Conservation (phyloP, 1,284 basidiomycete species). For the Fistulina hepatica region DNA sequence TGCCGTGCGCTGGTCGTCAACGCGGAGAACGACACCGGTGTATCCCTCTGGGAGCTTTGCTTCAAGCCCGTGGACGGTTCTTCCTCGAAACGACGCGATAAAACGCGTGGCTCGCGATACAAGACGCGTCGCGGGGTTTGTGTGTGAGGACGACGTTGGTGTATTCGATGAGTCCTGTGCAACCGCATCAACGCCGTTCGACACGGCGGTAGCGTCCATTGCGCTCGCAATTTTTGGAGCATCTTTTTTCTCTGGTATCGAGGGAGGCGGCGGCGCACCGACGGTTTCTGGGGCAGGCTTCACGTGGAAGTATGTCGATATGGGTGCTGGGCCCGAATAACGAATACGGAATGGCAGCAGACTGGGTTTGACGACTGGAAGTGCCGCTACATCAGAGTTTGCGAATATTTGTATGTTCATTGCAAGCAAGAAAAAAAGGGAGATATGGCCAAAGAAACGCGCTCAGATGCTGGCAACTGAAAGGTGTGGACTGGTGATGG, state of each 20-base stretch:
- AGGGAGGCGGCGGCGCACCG: slow-evolving; percentile 19
- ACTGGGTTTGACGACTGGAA: slow-evolving; percentile 36
- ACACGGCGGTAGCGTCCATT: neutral
- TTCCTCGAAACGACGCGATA: slow-evolving; percentile 59
- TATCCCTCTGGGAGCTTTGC: slow-evolving; percentile 57
- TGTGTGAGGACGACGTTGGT: slow-evolving; percentile 4
- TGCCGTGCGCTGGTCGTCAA: slow-evolving; percentile 15
- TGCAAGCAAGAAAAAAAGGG: too few relatives aligned
- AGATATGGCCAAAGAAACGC: too few relatives aligned
- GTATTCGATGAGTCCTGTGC: slow-evolving; percentile 4
- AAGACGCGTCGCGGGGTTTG: slow-evolving; percentile 2
- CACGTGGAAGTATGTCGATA: slow-evolving; percentile 61
- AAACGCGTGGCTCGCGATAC: slow-evolving; percentile 32
- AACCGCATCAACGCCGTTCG: slow-evolving; percentile 5
- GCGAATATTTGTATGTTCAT: too few relatives aligned
- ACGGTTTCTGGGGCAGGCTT: slow-evolving; percentile 31
- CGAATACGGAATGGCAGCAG: slow-evolving; percentile 75
- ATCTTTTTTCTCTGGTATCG: slow-evolving; percentile 10
- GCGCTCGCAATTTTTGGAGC: slow-evolving; percentile 4
- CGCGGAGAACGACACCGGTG: slow-evolving; percentile 46
- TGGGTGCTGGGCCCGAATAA: slow-evolving; percentile 57
- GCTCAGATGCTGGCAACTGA: too few relatives aligned
- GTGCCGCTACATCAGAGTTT: slow-evolving; percentile 1
- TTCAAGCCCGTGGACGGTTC: slow-evolving; percentile 54
- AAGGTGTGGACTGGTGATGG: too few relatives aligned